These are phyloP conservation scores for Teunomyces stri DNA, from an alignment of 805 yeast genomes.

Conservation along the genomic window DNA sequence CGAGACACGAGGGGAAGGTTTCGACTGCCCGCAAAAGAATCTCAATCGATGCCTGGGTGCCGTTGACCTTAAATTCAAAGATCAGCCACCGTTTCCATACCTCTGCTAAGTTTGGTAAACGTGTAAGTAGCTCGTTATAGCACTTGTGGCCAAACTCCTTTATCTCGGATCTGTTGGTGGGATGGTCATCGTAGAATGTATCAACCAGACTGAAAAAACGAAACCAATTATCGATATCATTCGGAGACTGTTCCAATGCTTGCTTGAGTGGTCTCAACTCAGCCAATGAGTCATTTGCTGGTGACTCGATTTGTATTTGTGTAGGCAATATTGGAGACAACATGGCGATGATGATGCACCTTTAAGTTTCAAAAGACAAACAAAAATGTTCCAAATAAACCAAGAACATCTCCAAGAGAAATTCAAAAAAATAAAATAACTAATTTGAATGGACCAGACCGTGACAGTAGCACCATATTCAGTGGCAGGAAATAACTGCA, in stretches of 20 bases:
- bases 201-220: slow-evolving; percentile 30
- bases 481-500: slow-evolving; percentile 4
- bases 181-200: slow-evolving; percentile 15
- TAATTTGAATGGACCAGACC: background rate
- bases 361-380: background rate
- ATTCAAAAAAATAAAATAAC: background rate
- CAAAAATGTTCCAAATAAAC: background rate
- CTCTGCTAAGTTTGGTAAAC: slow-evolving; percentile 57
- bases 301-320: background rate
- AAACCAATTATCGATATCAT: slow-evolving; percentile 42
- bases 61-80: slow-evolving; percentile 54
- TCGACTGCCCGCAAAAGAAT: slow-evolving; percentile 45
- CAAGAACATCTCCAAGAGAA: background rate
- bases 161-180: slow-evolving; percentile 14
- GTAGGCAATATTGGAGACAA: background rate
- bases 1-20: slow-evolving; percentile 57
- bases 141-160: slow-evolving; percentile 14
- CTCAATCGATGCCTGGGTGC: slow-evolving; percentile 48
- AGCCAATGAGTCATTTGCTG: background rate
- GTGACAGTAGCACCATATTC: slow-evolving; percentile 11
- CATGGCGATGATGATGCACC: background rate
- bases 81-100: slow-evolving; percentile 65
- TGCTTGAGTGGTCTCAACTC: background rate
- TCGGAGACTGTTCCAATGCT: slow-evolving; percentile 16
- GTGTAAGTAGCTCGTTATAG: slow-evolving; percentile 38